Evolutionary conservation across 305 asterid species (phyloP).

Genomic region (Fraxinus sp.): DNA sequence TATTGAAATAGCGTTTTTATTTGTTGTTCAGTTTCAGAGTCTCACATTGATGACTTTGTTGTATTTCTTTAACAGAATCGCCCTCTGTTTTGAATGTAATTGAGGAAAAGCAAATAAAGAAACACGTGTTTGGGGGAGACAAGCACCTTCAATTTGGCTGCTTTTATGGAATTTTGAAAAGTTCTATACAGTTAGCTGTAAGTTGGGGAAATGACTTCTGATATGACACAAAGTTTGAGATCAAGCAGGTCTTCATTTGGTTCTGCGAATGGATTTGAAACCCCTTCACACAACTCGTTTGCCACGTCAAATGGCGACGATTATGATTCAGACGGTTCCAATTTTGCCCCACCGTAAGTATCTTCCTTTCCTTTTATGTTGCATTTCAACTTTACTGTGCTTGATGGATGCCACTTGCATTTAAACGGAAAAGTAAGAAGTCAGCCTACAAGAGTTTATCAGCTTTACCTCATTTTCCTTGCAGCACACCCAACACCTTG

Average conservation of each 20-base stretch:
- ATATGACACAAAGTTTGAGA: conserved; percentile 76
- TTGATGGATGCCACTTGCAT: not conserved
- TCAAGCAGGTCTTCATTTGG: conserved; percentile 79
- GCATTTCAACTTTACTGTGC: not conserved
- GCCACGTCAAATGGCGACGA: conserved; percentile 74
- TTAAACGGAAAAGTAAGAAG: not conserved
- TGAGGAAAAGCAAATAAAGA: conserved; percentile 8
- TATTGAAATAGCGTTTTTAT: not conserved
- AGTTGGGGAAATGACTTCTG: conserved; percentile 54
- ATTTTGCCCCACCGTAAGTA: conserved; percentile 78
- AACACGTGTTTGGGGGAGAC: not conserved
- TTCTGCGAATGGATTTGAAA: conserved; percentile 71
- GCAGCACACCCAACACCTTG: conserved; percentile 79
- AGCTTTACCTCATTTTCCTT: conserved; percentile 22
- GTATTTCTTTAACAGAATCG: conserved; percentile 15
- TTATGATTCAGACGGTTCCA: conserved; percentile 93
- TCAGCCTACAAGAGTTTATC: conserved; percentile 8
- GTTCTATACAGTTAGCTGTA: conserved; percentile 9
- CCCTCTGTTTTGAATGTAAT: not conserved
- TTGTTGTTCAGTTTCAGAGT: not conserved
- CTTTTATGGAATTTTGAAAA: conserved; percentile 17
- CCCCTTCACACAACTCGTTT: conserved; percentile 63
- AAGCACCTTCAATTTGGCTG: conserved; percentile 21
- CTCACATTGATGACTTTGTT: conserved; percentile 13
- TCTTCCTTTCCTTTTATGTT: conserved; percentile 6